Base-by-base conservation (phyloP, 2,329 filamentous ascomycete genomes). In the Exophiala alcalophila region DNA sequence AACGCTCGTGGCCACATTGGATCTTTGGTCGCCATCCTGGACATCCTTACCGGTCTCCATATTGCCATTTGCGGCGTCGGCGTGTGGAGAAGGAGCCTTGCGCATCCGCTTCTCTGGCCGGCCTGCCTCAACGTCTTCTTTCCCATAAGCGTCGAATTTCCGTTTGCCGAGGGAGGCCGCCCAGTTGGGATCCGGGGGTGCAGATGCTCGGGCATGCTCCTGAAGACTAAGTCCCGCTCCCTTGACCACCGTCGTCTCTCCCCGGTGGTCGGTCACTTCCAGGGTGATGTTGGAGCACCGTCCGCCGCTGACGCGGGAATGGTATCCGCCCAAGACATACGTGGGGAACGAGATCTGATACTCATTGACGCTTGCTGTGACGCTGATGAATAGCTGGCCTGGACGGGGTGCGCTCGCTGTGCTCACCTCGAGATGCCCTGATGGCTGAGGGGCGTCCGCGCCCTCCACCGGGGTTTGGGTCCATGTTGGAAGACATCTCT, bases 291-390 rank as follows among this genome's bases (percentile, higher is more conserved):
- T 7, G 15, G 37, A 26, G 12, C 18, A 2, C 12, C 26, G 12
- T 12, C 14, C 12, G 10, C 8, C 10, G 23, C 7, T 14, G 7
- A 26, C n/a, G 24, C 8, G 9, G 5, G 14, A 26, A 11, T n/a
- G 16, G 3, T 32, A 38, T 15, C 19, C 18, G 12, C 20, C 25
- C 23, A 41, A 14, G 4, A 21, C 21, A 15, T 25, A 21, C 4
- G n/a, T 41, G 5, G 38, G 38, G 20, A 34, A 21, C 9, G 20
- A 18, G 29, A 41, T 12, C 14, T 18, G 10, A 21, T 25, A 33
- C 11, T 14, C 12, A n/a, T 33, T 33, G 23, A 41, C 16, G 5
- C 6, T 14, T 10, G 29, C 30, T n/a, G 14, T 26, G 11, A 33
- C 23, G 9, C 25, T 8, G n/a, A 41, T 19, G 19, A 19, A 14